These are phyloP conservation scores for Lichtheimia ramosa DNA, from an alignment of 371 early-diverging fungal genomes.

Conservation along the genomic window DNA sequence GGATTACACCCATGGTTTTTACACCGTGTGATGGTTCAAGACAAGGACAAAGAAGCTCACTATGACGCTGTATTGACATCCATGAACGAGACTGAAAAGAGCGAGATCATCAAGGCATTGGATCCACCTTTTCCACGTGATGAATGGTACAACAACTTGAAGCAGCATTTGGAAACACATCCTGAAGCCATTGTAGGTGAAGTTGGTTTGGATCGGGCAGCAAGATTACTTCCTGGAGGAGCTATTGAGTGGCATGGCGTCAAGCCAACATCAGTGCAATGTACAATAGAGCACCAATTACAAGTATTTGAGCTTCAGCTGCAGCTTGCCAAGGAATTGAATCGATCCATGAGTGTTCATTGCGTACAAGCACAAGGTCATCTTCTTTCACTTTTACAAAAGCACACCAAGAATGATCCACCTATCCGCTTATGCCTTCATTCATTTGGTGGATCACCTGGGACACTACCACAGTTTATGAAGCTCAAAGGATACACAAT, in stretches of 20 bases:
- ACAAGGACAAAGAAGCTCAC: conserved; percentile 15
- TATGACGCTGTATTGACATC: conserved; percentile 30
- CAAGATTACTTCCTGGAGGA: conserved; percentile 55
- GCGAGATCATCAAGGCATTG: conserved; percentile 25
- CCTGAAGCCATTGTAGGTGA: conserved; percentile 77
- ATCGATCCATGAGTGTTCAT: conserved; percentile 78
- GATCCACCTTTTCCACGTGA: conserved; percentile 23
- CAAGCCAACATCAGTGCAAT: conserved; percentile 45
- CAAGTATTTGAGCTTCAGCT: conserved; percentile 68
- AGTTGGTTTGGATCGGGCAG: conserved; percentile 83
- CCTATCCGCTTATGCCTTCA: conserved; percentile 72
- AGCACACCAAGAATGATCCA: conserved; percentile 13
- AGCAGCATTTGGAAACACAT: conserved; percentile 26
- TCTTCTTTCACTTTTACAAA: conserved; percentile 53
- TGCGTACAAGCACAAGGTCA: conserved; percentile 81
- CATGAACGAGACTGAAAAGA: conserved; percentile 17
- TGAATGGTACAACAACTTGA: conserved; percentile 32
- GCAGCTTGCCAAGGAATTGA: conserved; percentile 65
- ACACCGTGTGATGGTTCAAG: conserved; percentile 24
- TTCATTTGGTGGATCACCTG: conserved; percentile 82
- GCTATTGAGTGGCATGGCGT: conserved; percentile 44
- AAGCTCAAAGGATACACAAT: conserved; percentile 36
- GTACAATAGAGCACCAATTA: conserved; percentile 69
- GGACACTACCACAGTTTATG: conserved; percentile 64
- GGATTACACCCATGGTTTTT: conserved; percentile 52